These are phyloP conservation scores for Fagus crenata DNA, from an alignment of 306 rosid genomes.

Conservation along the genomic window DNA sequence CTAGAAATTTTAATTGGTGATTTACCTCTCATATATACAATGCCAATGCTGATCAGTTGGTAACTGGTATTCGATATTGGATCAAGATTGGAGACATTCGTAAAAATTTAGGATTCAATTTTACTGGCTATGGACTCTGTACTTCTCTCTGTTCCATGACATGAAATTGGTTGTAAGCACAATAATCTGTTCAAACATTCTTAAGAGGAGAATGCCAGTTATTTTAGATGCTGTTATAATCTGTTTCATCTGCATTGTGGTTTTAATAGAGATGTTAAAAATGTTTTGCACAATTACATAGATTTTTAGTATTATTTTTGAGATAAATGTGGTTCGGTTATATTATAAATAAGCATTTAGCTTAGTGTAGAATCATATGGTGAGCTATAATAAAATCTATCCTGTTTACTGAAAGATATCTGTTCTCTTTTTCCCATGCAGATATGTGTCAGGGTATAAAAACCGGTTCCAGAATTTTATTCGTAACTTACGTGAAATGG, in stretches of 20 bases:
- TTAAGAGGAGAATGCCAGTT: background rate
- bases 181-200: too few species aligned
- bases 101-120: background rate
- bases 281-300: background rate
- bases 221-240: background rate
- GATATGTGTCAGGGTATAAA: constrained; percentile 63
- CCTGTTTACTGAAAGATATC: constrained; percentile 4
- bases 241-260: background rate
- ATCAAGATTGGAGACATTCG: background rate
- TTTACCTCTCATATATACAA: background rate
- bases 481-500: constrained; percentile 61
- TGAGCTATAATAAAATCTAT: background rate
- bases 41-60: background rate
- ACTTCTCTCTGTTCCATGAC: background rate
- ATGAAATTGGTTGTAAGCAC: too few species aligned
- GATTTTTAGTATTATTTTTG: background rate
- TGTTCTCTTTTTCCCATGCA: constrained; percentile 27
- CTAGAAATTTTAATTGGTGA: background rate
- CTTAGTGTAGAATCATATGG: background rate
- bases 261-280: background rate
- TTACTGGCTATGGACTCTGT: background rate
- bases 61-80: background rate
- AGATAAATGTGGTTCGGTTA: background rate
- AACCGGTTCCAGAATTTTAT: constrained; percentile 65
- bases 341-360: background rate